These are phyloP conservation scores for Moricandia moricandioides DNA, from an alignment of 345 rosid genomes.

Conservation along the genomic window DNA sequence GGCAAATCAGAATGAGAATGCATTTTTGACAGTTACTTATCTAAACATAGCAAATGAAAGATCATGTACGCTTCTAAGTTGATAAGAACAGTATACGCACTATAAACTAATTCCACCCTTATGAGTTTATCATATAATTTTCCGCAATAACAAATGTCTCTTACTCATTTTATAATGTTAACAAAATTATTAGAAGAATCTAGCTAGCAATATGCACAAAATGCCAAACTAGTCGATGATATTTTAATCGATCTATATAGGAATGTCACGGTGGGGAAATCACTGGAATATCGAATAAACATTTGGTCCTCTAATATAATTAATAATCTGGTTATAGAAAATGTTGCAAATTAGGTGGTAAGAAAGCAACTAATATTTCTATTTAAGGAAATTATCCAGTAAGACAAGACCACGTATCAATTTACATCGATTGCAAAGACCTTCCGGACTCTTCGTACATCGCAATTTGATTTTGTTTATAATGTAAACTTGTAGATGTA, in stretches of 20 bases:
- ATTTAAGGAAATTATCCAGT: constrained; percentile 14
- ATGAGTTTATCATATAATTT: not conserved
- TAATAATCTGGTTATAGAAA: constrained; percentile 7
- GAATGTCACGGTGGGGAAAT: not conserved
- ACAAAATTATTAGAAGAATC: not conserved
- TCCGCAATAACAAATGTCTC: not conserved
- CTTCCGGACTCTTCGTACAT: not conserved
- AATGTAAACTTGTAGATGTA: not conserved
- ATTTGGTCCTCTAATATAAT: not conserved
- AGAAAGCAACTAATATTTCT: constrained; percentile 25
- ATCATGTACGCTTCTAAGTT: not conserved
- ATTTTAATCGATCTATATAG: not conserved
- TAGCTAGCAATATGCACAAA: constrained; percentile 2
- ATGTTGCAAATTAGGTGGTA: constrained; percentile 29
- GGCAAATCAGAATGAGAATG: constrained; percentile 5
- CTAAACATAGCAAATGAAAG: not conserved
- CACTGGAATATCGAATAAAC: not conserved
- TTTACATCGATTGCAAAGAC: not conserved
- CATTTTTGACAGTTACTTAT: not conserved
- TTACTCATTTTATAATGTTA: not conserved
- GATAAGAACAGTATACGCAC: not conserved
- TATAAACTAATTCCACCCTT: not conserved
- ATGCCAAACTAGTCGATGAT: constrained; percentile 19
- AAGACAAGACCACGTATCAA: constrained; percentile 9
- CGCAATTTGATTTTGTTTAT: not conserved